Evolutionary conservation across 306 rosid genomes (phyloP), one percentile per base, ranked within the genome.

Genomic region (Vigna mungo): DNA sequence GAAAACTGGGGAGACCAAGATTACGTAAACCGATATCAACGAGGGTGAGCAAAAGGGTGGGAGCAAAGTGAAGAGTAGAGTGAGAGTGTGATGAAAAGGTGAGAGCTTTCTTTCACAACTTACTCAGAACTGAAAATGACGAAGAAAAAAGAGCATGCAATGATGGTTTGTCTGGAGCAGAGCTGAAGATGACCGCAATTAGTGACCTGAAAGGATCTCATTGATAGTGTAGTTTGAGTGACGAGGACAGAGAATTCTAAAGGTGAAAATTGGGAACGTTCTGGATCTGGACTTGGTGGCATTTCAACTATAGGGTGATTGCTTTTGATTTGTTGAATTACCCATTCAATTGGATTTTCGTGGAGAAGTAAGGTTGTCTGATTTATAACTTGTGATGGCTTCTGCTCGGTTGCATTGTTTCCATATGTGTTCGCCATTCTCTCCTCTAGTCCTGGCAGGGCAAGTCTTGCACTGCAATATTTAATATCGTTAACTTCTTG

Each of bases 1-100:
- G 68, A 65, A 67, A 88, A 70, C 14, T 11, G 62, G 47, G 78
- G 4, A 72, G 48, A 82, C 80, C 79, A 87, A 81, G 76, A 55
- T 54, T 75, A 55, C 52, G 74, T 85, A 85, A 84, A 9, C 17
- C 64, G 72, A 36, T n/a, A 80, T 15, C 54, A 72, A 43, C 3
- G 72, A 85, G 6, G 72, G 5, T 68, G 49, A 25, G 46, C 20
- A 51, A 83, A 59, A 56, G 78, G 60, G 81, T 69, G 25, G 58
- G 48, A 78, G 63, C 47, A 74, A 61, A 74, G 49, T 72, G 52
- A 30, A 36, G 72, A 58, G 20, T 13, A 36, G 7, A 2, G 68
- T 34, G 63, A 2, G 18, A 9, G 59, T 43, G 52, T 11, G 21
- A 64, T 32, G 12, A 0, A 56, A 74, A 34, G 76, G 44, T 53